These are phyloP conservation scores for Saccharomyces pastorianus DNA, from an alignment of 1,139 yeast species.

Conservation along the genomic window DNA sequence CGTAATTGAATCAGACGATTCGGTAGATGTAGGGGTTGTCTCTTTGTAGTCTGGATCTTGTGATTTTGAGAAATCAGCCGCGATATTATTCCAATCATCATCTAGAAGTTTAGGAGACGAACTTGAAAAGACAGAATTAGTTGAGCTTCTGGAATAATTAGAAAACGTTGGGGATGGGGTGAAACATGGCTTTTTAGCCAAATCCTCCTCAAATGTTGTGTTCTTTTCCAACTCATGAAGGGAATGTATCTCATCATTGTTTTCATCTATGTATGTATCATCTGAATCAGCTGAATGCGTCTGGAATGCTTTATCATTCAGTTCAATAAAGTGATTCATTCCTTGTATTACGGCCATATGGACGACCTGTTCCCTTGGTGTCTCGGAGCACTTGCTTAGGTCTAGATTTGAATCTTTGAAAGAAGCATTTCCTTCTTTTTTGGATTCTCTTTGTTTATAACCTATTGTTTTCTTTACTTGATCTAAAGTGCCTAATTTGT, in stretches of 20 bases:
- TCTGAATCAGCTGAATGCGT: not conserved
- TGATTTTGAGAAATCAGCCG: slow-evolving; percentile 11
- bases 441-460: not conserved
- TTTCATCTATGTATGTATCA: slow-evolving; percentile 2
- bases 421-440: not conserved
- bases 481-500: slow-evolving; percentile 8
- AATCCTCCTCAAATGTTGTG: not conserved
- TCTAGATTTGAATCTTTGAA: not conserved
- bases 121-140: slow-evolving; percentile 25
- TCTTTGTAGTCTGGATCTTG: slow-evolving; percentile 2
- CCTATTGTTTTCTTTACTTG: not conserved
- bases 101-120: slow-evolving; percentile 18
- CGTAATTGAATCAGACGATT: slow-evolving; percentile 14
- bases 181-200: slow-evolving; percentile 3
- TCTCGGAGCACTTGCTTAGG: not conserved
- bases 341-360: not conserved
- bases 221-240: not conserved
- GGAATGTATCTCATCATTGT: slow-evolving; percentile 8
- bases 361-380: not conserved
- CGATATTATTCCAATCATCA: slow-evolving; percentile 19
- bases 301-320: not conserved
- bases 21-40: slow-evolving; percentile 5
- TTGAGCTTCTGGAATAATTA: slow-evolving; percentile 20
- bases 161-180: slow-evolving; percentile 20
- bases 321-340: not conserved